Evolutionary conservation across 2,329 filamentous ascomycete species (phyloP).

Genomic region (Penicillium sp.): DNA sequence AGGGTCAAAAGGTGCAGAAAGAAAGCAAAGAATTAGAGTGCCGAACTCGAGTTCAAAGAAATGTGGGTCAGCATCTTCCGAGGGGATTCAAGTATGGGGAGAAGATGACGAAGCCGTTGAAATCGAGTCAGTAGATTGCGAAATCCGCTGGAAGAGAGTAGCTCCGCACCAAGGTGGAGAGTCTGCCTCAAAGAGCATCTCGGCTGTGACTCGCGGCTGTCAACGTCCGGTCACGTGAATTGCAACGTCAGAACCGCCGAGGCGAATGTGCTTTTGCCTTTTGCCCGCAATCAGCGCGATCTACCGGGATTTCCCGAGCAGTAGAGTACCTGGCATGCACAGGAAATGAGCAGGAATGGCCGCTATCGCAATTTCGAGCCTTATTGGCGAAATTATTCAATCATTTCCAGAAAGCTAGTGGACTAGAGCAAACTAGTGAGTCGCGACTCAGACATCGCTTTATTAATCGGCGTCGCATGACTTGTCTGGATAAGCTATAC

Average conservation of each 20-base stretch:
- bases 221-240: background rate
- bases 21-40: background rate
- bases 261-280: background rate
- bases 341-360: background rate
- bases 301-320: background rate
- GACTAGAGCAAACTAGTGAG: background rate
- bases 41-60: background rate
- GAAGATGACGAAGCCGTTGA: background rate
- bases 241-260: slow-evolving; percentile 2
- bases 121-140: background rate
- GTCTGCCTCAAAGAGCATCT: background rate
- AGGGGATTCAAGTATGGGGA: background rate
- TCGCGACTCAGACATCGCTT: background rate
- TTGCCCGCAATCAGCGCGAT: background rate
- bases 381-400: background rate
- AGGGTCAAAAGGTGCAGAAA: background rate
- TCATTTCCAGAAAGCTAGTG: background rate
- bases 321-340: background rate
- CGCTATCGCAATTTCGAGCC: background rate
- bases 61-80: slow-evolving; percentile 10
- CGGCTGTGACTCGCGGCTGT: slow-evolving; percentile 11
- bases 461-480: background rate
- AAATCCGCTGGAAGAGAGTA: slow-evolving; percentile 1
- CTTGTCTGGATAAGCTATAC: background rate
- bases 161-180: slow-evolving; percentile 9